Evolutionary conservation across 192 early-diverging fungal species (phyloP), one percentile per base, ranked within the genome.

Genomic region (Coemansia sp.): DNA sequence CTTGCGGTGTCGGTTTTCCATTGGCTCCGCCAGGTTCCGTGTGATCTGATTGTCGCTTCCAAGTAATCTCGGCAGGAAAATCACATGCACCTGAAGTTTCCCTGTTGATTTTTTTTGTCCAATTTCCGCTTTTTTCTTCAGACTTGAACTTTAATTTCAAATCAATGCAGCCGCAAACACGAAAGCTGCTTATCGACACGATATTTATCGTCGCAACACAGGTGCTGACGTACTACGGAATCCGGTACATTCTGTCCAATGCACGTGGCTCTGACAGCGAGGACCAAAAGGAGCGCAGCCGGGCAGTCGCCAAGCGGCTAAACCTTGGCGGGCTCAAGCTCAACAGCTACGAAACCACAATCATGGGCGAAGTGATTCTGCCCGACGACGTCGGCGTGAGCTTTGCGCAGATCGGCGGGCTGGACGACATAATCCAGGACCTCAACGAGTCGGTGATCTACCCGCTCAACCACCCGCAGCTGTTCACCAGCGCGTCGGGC

Each of bases 391-490:
- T 98, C 54, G 56, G 80, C 16, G 89, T 95, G 29, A 73, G 80
- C 30, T 99, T 99, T 76, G 78, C 74, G 16, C 91, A 96, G 66
- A 94, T 98, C 57, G 92, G 92, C 56, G 97, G 97, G 14, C 74
- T 99, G 40, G 95, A 97, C 67, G 83, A 85, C 18, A 95, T 97
- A 49, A 91, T 98, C 62, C 87, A 92, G 54, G 87, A 87, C 29
- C 73, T 99, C 19, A 90, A 89, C 59, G 97, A 99, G 67, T 89
- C 90, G 58, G 95, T 99, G 10, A 99, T 99, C 54, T 94, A 91
- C 65, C 97, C 97, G 31, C 81, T 99, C 22, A 87, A 87, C 47
- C 92, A 94, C 73, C 97, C 97, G 5, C 84, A 94, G 67, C 77
- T 99, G 31, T 99, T 95, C 59, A 86, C 87, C 22, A 87, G 87